Evolutionary conservation across 495 filamentous ascomycete species (phyloP).

Genomic region (Achaetomiella virescens): DNA sequence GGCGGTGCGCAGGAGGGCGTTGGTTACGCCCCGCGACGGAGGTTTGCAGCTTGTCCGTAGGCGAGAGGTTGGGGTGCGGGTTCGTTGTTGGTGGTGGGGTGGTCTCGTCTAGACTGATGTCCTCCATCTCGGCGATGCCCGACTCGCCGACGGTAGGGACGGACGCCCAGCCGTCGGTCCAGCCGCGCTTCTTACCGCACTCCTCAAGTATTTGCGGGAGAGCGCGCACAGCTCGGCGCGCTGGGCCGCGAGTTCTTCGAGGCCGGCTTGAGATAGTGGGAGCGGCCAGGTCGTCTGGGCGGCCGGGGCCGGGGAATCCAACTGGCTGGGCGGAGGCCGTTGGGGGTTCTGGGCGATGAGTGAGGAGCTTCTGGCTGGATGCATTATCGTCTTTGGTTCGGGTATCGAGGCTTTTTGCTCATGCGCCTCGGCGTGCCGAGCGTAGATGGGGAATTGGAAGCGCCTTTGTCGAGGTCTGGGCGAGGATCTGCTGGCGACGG

Average conservation of each 20-base stretch:
- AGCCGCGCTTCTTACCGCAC: constrained; percentile 64
- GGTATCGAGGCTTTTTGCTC: constrained; percentile 50
- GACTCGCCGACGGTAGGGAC: constrained; percentile 52
- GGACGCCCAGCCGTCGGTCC: constrained; percentile 70
- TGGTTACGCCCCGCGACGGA: constrained; percentile 46
- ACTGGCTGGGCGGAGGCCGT: constrained; percentile 38
- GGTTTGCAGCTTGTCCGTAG: constrained; percentile 11
- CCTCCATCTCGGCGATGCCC: constrained; percentile 46
- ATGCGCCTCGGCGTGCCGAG: constrained; percentile 35
- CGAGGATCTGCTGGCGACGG: constrained; percentile 71
- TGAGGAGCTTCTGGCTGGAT: constrained; percentile 51
- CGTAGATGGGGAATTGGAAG: constrained; percentile 58
- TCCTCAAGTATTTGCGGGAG: constrained; percentile 71
- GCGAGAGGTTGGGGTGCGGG: too few relatives aligned
- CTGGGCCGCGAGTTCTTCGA: constrained; percentile 75
- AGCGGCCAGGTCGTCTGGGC: constrained; percentile 25
- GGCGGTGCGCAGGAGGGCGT: constrained; percentile 44
- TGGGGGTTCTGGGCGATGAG: constrained; percentile 32
- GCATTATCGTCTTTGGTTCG: constrained; percentile 59
- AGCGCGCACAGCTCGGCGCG: constrained; percentile 77
- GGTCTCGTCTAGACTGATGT: constrained; percentile 46
- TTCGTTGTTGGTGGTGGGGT: too few relatives aligned
- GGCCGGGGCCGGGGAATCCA: constrained; percentile 38
- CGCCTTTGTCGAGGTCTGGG: constrained; percentile 64
- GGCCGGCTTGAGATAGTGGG: constrained; percentile 52